A percentile compares a stretch with the other conserved stretches of the same genome.
phyloP scores from a whole-genome alignment of 305 asterid species.

The Plantago coronopus region DNA sequence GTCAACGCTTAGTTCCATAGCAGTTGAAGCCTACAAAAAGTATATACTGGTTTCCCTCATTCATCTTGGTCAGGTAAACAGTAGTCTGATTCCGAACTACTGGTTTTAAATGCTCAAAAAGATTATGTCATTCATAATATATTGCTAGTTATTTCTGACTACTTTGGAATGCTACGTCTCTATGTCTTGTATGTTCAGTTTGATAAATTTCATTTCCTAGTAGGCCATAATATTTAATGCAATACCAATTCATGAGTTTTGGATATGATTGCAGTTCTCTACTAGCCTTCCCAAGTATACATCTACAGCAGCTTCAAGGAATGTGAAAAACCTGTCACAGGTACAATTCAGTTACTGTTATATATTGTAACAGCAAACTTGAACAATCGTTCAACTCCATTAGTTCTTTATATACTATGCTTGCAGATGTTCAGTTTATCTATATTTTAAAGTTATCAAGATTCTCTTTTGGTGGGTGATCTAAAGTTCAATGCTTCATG shows the following conservation, averaged over 20 bases:
- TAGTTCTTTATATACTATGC: neutral
- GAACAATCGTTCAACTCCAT: neutral
- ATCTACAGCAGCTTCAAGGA: slow-evolving; percentile 88
- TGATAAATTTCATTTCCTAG: neutral
- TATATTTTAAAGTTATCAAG: too few species aligned
- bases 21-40: slow-evolving; percentile 95
- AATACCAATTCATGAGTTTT: slow-evolving; percentile 6
- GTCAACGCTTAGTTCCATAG: slow-evolving; percentile 71
- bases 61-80: slow-evolving; percentile 83
- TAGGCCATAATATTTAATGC: slow-evolving; percentile 1
- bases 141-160: slow-evolving; percentile 4
- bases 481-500: too few species aligned
- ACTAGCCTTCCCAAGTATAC: slow-evolving; percentile 80
- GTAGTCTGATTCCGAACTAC: slow-evolving; percentile 10
- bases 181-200: slow-evolving; percentile 1
- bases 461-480: too few species aligned
- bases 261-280: slow-evolving; percentile 56
- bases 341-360: slow-evolving; percentile 32
- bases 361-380: slow-evolving; percentile 12
- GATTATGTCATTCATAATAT: slow-evolving; percentile 6
- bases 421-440: too few species aligned
- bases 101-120: slow-evolving; percentile 5
- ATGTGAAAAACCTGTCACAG: slow-evolving; percentile 70
- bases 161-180: slow-evolving; percentile 1
- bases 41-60: slow-evolving; percentile 84